Conservation (phyloP, 139 green algal species). For the Klebsormidium nitens region DNA sequence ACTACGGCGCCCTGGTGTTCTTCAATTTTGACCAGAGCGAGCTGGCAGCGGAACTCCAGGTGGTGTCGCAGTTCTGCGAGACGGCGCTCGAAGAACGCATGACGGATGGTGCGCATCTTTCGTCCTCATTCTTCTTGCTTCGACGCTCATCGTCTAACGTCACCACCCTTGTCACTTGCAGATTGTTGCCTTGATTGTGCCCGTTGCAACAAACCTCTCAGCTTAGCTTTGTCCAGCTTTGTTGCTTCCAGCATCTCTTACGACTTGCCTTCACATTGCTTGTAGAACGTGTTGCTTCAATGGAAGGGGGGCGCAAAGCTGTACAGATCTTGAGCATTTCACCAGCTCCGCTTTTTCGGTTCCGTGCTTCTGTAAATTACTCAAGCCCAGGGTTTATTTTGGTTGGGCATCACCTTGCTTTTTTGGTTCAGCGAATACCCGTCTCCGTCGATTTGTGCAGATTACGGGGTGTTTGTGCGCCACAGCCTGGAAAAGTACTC, state of each 20-base stretch:
- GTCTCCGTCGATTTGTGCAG: too few relatives aligned
- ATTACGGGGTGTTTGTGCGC: constrained; percentile 43
- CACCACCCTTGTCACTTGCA: background rate
- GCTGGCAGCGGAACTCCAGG: constrained; percentile 23
- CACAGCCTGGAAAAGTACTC: constrained; percentile 36
- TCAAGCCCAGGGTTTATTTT: too few relatives aligned
- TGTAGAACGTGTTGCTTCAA: background rate
- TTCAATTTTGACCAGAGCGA: constrained; percentile 40
- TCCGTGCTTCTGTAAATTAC: too few relatives aligned
- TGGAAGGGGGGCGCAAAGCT: background rate
- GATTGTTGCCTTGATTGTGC: too few relatives aligned
- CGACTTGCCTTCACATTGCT: too few relatives aligned
- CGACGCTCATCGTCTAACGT: background rate
- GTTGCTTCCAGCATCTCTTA: too few relatives aligned
- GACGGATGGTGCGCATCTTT: background rate
- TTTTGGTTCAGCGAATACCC: too few relatives aligned
- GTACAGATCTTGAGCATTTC: background rate
- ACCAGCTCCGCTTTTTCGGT: background rate
- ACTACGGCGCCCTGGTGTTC: constrained; percentile 46
- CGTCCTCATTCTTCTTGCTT: background rate
- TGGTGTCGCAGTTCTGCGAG: constrained; percentile 1
- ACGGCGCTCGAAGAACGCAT: background rate
- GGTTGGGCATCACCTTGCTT: too few relatives aligned
- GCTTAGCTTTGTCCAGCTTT: too few relatives aligned
- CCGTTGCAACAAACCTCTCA: too few relatives aligned